Conservation (phyloP, 345 rosid genomes). For the Adansonia digitata region DNA sequence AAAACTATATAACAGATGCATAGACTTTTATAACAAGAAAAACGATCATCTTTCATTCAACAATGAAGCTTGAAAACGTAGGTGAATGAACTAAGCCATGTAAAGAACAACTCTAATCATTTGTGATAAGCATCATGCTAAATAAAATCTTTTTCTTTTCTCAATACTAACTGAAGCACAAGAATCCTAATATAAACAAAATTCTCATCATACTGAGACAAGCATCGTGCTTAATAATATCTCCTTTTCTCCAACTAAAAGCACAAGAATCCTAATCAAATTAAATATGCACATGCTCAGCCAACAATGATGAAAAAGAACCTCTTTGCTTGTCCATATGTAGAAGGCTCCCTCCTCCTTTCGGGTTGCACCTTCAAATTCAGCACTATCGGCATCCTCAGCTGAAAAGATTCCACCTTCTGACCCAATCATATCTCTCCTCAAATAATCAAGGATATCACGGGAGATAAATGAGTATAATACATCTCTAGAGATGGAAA, state of each 20-base stretch:
- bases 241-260: neutral
- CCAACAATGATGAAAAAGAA: conserved; percentile 13
- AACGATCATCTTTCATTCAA: neutral
- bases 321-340: conserved; percentile 79
- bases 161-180: neutral
- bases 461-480: conserved; percentile 55
- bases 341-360: conserved; percentile 94
- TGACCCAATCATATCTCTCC: conserved; percentile 85
- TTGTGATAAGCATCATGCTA: neutral
- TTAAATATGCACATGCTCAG: neutral
- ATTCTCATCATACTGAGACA: neutral
- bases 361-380: conserved; percentile 42
- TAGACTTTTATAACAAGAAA: neutral
- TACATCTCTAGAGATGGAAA: conserved; percentile 57
- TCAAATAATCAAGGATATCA: conserved; percentile 81
- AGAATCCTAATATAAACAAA: neutral
- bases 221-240: neutral
- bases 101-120: neutral
- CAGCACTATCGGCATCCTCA: conserved; percentile 93
- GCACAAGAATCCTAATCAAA: neutral
- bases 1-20: neutral
- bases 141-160: neutral
- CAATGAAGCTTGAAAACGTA: neutral
- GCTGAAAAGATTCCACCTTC: conserved; percentile 86
- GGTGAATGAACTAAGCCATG: neutral